Percentiles rank a stretch among this genome's conserved stretches.
These are phyloP conservation scores for Colletotrichum lindemuthianum DNA, from an alignment of 2,329 filamentous ascomycete genomes.

Conservation along the genomic window DNA sequence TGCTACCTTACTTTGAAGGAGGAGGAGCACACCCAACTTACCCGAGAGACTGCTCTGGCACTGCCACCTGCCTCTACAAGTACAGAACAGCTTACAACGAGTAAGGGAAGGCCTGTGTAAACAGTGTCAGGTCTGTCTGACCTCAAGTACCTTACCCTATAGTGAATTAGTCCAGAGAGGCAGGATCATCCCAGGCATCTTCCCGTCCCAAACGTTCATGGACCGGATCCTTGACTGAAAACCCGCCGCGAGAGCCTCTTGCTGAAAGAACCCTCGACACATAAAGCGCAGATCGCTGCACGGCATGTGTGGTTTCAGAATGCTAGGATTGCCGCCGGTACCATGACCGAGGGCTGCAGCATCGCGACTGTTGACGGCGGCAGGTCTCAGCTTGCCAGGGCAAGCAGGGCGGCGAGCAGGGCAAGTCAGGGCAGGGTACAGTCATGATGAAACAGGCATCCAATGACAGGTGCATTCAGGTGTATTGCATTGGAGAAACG, in stretches of 20 bases:
- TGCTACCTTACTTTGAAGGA: neutral
- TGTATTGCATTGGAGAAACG: neutral
- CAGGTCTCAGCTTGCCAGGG: slow-evolving; percentile 15
- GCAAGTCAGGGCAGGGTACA: slow-evolving; percentile 22
- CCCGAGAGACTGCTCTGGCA: too few relatives aligned
- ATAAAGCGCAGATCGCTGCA: slow-evolving; percentile 26
- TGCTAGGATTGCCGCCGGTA: neutral
- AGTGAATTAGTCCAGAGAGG: slow-evolving; percentile 20
- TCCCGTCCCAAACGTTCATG: slow-evolving; percentile 15
- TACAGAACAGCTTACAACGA: too few relatives aligned
- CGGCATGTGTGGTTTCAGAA: slow-evolving; percentile 7
- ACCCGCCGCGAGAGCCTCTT: neutral
- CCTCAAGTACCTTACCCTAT: neutral
- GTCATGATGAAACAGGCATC: slow-evolving; percentile 20
- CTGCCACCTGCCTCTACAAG: too few relatives aligned
- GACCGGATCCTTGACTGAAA: slow-evolving; percentile 10
- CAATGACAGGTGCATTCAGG: slow-evolving; percentile 22
- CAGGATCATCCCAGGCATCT: slow-evolving; percentile 30
- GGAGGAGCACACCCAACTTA: neutral
- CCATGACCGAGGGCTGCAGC: neutral
- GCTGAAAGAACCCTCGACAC: neutral
- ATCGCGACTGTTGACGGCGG: slow-evolving; percentile 18
- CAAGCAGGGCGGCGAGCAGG: too few relatives aligned
- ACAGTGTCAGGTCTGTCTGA: slow-evolving; percentile 1
- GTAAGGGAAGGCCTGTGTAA: too few relatives aligned